A percentile compares a stretch with the other conserved stretches of the same genome.
Conservation (phyloP, 208 protist species). For the Trypanosoma lewisi region DNA sequence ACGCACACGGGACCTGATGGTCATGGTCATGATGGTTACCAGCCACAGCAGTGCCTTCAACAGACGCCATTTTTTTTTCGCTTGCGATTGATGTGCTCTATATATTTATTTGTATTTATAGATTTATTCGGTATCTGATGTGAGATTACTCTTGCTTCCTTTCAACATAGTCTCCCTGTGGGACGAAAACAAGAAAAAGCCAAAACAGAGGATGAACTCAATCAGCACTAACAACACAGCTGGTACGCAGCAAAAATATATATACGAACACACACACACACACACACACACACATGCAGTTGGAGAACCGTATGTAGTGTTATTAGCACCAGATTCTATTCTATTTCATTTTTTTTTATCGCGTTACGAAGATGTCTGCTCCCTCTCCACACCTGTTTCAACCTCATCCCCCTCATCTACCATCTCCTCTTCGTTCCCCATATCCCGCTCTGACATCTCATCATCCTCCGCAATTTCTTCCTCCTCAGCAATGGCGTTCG, state of each 20-base stretch:
- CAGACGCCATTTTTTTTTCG: neutral
- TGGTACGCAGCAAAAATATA: slow-evolving; percentile 14
- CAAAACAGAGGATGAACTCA: no score
- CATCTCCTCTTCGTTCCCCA: neutral
- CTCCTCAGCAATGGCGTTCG: slow-evolving; percentile 19
- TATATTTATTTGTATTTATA: neutral
- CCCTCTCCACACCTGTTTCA: neutral
- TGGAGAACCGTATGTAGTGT: no score
- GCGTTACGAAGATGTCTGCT: neutral
- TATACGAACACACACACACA: neutral
- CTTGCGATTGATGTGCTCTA: neutral
- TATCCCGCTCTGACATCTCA: slow-evolving; percentile 20
- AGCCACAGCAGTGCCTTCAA: neutral
- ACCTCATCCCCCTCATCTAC: neutral
- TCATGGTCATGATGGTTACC: neutral
- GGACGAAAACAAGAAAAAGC: no score
- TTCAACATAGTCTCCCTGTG: no score
- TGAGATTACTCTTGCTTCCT: neutral
- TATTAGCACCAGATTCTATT: no score
- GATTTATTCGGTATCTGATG: no score
- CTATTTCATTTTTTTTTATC: neutral
- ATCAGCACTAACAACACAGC: neutral
- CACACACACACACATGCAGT: no score
- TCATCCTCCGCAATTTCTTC: slow-evolving; percentile 18
- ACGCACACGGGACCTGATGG: neutral